Conservation (phyloP, 495 filamentous ascomycete species). For the Pyronema omphalodes region DNA sequence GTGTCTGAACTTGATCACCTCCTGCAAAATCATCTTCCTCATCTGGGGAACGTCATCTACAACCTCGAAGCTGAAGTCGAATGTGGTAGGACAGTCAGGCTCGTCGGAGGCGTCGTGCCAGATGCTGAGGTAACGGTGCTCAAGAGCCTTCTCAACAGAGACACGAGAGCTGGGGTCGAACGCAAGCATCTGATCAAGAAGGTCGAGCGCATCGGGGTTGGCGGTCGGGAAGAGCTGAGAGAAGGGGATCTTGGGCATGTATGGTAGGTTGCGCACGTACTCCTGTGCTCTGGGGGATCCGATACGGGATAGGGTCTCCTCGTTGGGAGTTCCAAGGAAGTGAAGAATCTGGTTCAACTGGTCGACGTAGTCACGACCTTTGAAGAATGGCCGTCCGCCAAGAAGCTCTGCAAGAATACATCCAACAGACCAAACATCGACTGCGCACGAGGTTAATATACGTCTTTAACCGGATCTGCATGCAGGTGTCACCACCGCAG, state of each 20-base stretch:
- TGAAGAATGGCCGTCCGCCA: conserved; percentile 94
- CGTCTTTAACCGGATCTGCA: background rate
- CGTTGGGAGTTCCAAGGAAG: conserved; percentile 89
- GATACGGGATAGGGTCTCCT: conserved; percentile 84
- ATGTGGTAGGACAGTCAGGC: conserved; percentile 76
- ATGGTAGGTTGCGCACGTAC: conserved; percentile 93
- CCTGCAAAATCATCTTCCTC: conserved; percentile 91
- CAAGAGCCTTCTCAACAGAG: conserved; percentile 78
- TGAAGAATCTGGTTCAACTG: conserved; percentile 98
- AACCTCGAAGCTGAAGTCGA: conserved; percentile 96
- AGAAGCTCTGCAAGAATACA: conserved; percentile 95
- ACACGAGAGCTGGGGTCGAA: conserved; percentile 88
- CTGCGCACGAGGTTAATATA: conserved; percentile 7
- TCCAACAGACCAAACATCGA: conserved; percentile 93
- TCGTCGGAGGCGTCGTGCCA: conserved; percentile 98
- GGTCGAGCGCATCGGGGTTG: conserved; percentile 87
- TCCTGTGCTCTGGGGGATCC: conserved; percentile 92
- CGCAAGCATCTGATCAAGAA: conserved; percentile 88
- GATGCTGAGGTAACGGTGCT: conserved; percentile 90
- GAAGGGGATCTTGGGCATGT: conserved; percentile 87
- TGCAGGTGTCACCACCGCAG: background rate
- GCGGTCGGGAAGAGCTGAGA: conserved; percentile 75
- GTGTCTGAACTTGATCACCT: conserved; percentile 66
- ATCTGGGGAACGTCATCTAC: conserved; percentile 84
- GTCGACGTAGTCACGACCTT: conserved; percentile 96